phyloP scores from a whole-genome alignment of 495 filamentous ascomycete genomes.

The Tuber indicum region DNA sequence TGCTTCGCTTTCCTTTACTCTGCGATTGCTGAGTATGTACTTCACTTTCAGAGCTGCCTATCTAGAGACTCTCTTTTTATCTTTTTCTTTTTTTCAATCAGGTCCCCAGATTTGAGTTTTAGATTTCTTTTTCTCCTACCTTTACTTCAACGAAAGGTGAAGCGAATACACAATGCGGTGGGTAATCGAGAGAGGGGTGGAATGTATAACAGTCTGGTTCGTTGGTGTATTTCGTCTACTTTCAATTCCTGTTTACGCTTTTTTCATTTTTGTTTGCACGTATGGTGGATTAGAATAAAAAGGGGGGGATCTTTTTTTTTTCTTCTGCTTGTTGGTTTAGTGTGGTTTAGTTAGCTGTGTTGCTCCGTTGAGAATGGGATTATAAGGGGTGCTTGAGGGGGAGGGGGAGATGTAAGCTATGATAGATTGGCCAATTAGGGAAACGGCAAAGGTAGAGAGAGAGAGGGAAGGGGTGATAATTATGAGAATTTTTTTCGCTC shows the following conservation, averaged over 20 bases:
- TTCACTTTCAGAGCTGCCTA: not conserved
- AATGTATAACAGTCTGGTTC: not conserved
- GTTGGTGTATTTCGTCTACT: not conserved
- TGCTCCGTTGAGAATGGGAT: not conserved
- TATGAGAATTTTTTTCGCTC: not conserved
- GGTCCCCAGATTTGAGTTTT: not conserved
- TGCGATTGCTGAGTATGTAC: not conserved
- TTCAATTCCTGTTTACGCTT: not conserved
- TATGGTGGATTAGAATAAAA: not conserved
- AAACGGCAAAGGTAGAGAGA: not conserved
- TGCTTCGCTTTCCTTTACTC: not conserved
- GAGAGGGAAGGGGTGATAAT: not conserved
- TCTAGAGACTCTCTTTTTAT: not conserved
- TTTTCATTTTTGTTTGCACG: not conserved
- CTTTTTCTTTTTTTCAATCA: not conserved
- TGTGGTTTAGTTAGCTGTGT: not conserved
- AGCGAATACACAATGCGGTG: not conserved
- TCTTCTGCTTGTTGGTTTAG: not conserved
- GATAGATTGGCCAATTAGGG: not conserved
- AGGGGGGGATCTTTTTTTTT: not conserved
- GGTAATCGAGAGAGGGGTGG: not conserved
- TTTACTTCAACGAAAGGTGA: not conserved
- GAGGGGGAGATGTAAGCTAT: not conserved
- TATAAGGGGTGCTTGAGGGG: not conserved
- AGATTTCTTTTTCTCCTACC: conserved; percentile 5